phyloP scores from a whole-genome alignment of 768 basidiomycete species.

The Leccinum imitatum region DNA sequence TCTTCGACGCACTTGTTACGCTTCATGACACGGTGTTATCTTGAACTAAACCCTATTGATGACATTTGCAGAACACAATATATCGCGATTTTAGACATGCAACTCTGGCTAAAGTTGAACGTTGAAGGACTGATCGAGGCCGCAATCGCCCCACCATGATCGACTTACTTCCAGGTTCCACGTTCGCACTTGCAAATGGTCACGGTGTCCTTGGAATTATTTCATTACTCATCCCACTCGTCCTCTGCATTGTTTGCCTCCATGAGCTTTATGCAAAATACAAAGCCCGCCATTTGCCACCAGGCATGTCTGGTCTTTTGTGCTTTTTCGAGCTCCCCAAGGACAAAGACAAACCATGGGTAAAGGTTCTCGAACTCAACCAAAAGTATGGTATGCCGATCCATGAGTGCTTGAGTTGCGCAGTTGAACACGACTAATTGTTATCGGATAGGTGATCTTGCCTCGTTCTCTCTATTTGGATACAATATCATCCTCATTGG shows the following conservation, averaged over 20 bases:
- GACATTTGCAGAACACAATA: too few species aligned
- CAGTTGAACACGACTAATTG: background rate
- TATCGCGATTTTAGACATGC: too few species aligned
- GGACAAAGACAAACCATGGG: conserved; percentile 4
- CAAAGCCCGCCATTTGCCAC: conserved; percentile 10
- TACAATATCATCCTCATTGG: conserved; percentile 45
- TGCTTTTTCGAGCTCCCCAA: conserved; percentile 11
- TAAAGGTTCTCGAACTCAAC: conserved; percentile 11
- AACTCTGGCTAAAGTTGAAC: too few species aligned
- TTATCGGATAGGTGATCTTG: conserved; percentile 14
- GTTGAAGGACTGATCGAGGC: background rate
- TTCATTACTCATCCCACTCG: background rate
- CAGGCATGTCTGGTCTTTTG: conserved; percentile 15
- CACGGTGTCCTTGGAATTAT: background rate
- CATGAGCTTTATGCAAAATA: conserved; percentile 1
- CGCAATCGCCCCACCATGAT: background rate
- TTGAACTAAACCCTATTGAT: too few species aligned
- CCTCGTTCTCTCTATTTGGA: conserved; percentile 12
- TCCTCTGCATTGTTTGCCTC: background rate
- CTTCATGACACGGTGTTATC: too few species aligned
- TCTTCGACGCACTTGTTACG: too few species aligned
- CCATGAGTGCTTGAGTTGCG: background rate
- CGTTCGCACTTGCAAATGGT: background rate
- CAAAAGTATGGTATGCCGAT: conserved; percentile 5
- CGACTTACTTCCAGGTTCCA: background rate